Conservation (phyloP, 2,329 filamentous ascomycete species). For the Stemphylium vesicarium region DNA sequence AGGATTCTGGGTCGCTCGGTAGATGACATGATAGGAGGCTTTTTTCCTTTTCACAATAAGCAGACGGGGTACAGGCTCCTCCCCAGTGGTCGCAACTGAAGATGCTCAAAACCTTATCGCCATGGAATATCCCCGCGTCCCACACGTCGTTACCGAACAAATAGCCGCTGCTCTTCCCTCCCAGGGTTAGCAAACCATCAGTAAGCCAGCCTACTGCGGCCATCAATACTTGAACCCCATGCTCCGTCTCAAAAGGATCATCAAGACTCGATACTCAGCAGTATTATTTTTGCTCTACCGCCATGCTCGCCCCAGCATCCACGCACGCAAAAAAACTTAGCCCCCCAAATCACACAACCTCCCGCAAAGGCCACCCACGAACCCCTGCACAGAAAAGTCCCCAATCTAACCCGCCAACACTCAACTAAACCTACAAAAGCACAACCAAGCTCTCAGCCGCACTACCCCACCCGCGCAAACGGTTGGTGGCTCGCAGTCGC, state of each 20-base stretch:
- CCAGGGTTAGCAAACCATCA: not conserved
- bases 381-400: not conserved
- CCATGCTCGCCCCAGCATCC: not conserved
- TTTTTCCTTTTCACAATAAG: not conserved
- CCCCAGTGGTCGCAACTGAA: not conserved
- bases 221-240: not conserved
- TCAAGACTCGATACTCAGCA: too few species aligned
- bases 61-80: not conserved
- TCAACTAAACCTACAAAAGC: not conserved
- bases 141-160: not conserved
- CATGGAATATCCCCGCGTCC: not conserved
- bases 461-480: not conserved
- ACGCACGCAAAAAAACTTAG: too few species aligned
- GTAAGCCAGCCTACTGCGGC: not conserved
- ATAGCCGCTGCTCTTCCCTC: not conserved
- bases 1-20: constrained; percentile 33
- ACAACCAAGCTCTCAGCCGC: constrained; percentile 2
- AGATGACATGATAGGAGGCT: constrained; percentile 1
- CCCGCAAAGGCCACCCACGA: too few species aligned
- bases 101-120: not conserved
- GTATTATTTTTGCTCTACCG: not conserved
- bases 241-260: too few species aligned
- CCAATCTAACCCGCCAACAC: not conserved
- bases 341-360: too few species aligned
- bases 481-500: constrained; percentile 1